Evolutionary conservation across 2,329 filamentous ascomycete species (phyloP), one percentile per base, ranked within the genome.

Genomic region (Akanthomyces uredinophilus): DNA sequence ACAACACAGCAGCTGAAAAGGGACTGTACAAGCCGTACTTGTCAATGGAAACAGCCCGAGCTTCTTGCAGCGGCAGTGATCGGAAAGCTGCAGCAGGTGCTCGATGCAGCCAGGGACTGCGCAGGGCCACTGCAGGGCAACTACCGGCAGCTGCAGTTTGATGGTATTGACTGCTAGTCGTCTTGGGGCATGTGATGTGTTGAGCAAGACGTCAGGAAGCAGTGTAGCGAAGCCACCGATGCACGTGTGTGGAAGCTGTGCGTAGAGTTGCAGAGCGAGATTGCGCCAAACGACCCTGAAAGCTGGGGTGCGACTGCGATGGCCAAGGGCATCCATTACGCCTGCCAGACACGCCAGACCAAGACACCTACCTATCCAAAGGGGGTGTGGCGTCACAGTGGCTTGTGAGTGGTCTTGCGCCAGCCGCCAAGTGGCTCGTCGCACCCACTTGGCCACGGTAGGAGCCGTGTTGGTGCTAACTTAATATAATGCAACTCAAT

Each of bases 381-480:
- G 52, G 55, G 58, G 49, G 24, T 53, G 58, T 60, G 58, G 58
- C 58, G 58, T 60, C 29, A 32, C 10, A 32, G 58, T 53, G 58
- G 47, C 58, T 46, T 39, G 58, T 47, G 39, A 60, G 58, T 60
- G 58, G 58, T 46, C 57, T 60, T 14, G 37, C 37, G 37, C 37
- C 43, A 6, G 43, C 10, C 43, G 43, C 43, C 22, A 46, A 20
- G n/a, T 46, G 20, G n/a, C 43, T 22, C 22, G 18, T 46, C 22
- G 18, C 7, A 22, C 20, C 20, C 18, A 46, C 16, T 11, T 13
- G 37, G 6, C 32, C 10, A 39, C 14, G 37, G 27, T 29, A 29
- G 27, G 27, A 29, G 27, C 27, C 27, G 13, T 39, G 37, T 14
- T 39, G 37, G 37, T 16, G 37, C 37, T 39, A 39, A 39, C 4